These are phyloP conservation scores for Fragosphaeria purpurea DNA, from an alignment of 2,329 filamentous ascomycete species.

Conservation along the genomic window DNA sequence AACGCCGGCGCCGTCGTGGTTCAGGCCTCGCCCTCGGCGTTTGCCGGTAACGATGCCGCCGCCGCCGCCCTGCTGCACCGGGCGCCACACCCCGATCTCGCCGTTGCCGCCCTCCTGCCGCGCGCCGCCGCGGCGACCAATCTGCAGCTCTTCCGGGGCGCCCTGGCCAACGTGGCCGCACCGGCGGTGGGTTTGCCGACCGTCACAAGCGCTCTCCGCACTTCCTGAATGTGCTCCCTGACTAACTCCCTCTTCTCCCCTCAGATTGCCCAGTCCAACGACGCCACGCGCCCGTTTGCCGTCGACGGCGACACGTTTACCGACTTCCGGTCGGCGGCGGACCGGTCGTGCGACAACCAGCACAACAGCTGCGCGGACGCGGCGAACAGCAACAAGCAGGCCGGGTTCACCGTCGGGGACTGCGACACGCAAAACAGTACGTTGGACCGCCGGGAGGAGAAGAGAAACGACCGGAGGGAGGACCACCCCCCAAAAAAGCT, in stretches of 20 bases:
- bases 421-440: conserved; percentile 37
- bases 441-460: conserved; percentile 12
- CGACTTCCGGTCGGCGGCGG: conserved; percentile 31
- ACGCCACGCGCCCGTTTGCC: conserved; percentile 30
- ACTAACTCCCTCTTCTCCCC: not conserved
- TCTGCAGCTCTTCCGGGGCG: conserved; percentile 32
- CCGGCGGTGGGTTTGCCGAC: conserved; percentile 19
- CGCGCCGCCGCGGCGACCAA: conserved; percentile 17
- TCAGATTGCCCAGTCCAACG: conserved; percentile 30
- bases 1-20: not conserved
- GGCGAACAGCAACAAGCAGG: conserved; percentile 26
- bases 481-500: not conserved
- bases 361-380: conserved; percentile 35
- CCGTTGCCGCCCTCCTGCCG: conserved; percentile 1
- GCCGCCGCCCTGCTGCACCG: not conserved
- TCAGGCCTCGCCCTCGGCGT: not conserved
- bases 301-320: conserved; percentile 34
- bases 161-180: conserved; percentile 28
- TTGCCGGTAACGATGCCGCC: not conserved
- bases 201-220: too few relatives aligned
- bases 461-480: not conserved
- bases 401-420: conserved; percentile 27
- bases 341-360: conserved; percentile 38
- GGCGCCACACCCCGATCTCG: conserved; percentile 13
- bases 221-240: too few relatives aligned